A percentile compares a stretch with the other conserved stretches of the same genome.
Conservation (phyloP, 2,329 filamentous ascomycete genomes). For the Nemania serpens region DNA sequence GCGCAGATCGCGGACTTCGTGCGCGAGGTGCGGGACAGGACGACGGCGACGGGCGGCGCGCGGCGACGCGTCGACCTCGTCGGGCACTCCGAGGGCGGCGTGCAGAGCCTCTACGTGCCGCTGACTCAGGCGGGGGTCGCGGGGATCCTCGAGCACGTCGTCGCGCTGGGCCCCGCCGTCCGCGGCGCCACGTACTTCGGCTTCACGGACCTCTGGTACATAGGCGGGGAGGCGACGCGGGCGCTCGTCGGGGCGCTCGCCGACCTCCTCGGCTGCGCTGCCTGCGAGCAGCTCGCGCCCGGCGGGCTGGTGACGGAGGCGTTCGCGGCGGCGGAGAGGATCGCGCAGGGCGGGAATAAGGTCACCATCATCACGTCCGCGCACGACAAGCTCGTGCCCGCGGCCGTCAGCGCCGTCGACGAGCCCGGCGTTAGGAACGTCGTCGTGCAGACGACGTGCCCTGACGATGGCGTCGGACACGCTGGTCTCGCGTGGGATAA, state of each 20-base stretch:
- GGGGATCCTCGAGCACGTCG: slow-evolving; percentile 34
- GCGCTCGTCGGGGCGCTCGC: slow-evolving; percentile 28
- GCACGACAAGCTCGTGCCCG: slow-evolving; percentile 33
- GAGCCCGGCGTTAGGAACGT: slow-evolving; percentile 34
- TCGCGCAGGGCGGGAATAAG: slow-evolving; percentile 37
- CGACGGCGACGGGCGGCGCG: slow-evolving; percentile 45
- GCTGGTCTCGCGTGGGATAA: slow-evolving; percentile 36
- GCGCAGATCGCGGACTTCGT: slow-evolving; percentile 47
- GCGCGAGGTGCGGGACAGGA: slow-evolving; percentile 42
- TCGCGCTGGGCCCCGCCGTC: slow-evolving; percentile 36
- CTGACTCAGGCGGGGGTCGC: slow-evolving; percentile 37
- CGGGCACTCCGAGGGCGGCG: slow-evolving; percentile 50
- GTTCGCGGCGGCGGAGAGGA: slow-evolving; percentile 27
- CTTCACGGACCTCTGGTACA: slow-evolving; percentile 38
- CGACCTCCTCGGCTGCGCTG: slow-evolving; percentile 32
- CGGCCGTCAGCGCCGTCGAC: slow-evolving; percentile 32
- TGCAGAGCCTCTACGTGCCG: slow-evolving; percentile 44
- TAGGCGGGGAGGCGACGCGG: slow-evolving; percentile 34
- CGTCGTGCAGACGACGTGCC: slow-evolving; percentile 36
- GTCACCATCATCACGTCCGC: slow-evolving; percentile 36
- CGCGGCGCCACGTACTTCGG: slow-evolving; percentile 38
- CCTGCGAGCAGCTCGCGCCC: slow-evolving; percentile 38
- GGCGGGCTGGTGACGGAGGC: slow-evolving; percentile 31
- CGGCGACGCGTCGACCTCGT: slow-evolving; percentile 48
- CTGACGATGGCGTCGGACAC: slow-evolving; percentile 36